These are phyloP conservation scores for Mycena capillaripes DNA, from an alignment of 768 basidiomycete genomes.

Conservation along the genomic window DNA sequence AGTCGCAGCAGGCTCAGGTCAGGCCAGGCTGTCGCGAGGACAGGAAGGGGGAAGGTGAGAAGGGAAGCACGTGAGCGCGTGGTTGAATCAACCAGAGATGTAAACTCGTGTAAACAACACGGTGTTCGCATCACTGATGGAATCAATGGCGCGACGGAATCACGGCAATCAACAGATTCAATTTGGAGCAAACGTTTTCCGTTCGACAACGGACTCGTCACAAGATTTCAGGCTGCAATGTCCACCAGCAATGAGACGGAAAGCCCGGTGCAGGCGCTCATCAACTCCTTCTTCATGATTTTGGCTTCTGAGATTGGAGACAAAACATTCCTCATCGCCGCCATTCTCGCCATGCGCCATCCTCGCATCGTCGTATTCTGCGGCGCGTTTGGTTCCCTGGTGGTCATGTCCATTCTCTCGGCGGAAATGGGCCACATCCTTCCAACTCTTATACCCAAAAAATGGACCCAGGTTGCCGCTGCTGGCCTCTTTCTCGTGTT, in stretches of 20 bases:
- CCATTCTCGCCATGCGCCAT: slow-evolving; percentile 93
- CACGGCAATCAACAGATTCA: too few species aligned
- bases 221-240: not conserved
- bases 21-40: not conserved
- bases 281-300: slow-evolving; percentile 91
- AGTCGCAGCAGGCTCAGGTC: slow-evolving; percentile 25
- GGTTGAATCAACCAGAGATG: not conserved
- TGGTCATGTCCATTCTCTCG: slow-evolving; percentile 94
- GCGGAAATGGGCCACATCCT: slow-evolving; percentile 95
- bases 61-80: slow-evolving; percentile 11
- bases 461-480: slow-evolving; percentile 80
- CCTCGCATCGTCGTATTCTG: slow-evolving; percentile 87
- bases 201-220: too few species aligned
- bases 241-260: slow-evolving; percentile 32
- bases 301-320: slow-evolving; percentile 95
- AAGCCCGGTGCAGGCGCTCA: slow-evolving; percentile 66
- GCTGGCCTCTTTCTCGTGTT: slow-evolving; percentile 91
- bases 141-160: too few species aligned
- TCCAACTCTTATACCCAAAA: slow-evolving; percentile 81
- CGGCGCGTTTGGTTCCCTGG: slow-evolving; percentile 90
- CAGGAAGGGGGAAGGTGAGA: not conserved
- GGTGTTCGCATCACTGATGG: too few species aligned
- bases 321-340: slow-evolving; percentile 93
- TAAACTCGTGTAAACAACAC: not conserved
- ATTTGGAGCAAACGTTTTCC: too few species aligned